Base-by-base conservation (phyloP, 176 grass and related monocot genomes). In the Rhynchospora tenuis region DNA sequence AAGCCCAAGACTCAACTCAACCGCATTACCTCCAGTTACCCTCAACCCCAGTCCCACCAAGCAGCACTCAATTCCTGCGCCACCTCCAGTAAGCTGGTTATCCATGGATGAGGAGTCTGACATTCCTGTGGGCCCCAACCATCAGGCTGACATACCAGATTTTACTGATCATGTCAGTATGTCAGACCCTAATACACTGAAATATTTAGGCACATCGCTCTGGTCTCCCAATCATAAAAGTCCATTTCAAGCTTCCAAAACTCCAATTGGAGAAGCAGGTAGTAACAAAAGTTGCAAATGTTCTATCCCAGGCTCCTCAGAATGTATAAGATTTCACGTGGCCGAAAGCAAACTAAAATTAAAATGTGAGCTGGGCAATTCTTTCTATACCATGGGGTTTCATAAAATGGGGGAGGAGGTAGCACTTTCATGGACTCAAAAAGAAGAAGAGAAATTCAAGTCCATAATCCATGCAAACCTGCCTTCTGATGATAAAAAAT, bases 381-480 rank as follows among this genome's bases (percentile, higher is more conserved):
- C 79, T 38, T 98, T 98, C 74, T 88, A 91, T 85, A 64, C 24
- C 6, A 94, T 92, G 95, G 92, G 87, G 54, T 98, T 94, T 43
- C 50, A 94, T 78, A 64, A 66, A 69, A 93, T 98, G 92, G 95
- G 95, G 51, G 95, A 98, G 84, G 95, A 93, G 79, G 81, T 94
- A 85, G 83, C 90, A 23, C 95, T 94, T 89, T 94, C 92, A 28
- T 94, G 95, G 92, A 93, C 88, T 12, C 80, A 87, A 64, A 79
- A 91, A 61, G 90, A 93, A 89, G 89, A 93, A 70, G 59, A 70
- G 78, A 90, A 86, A 71, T 98, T 94, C 78, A 94, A 87, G 86
- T 79, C 87, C 24, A 62, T 87, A 64, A 81, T 88, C 48, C 59
- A 44, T 50, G 64, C 59, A 45, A 88, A 87, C 85, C 78, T 70